phyloP scores from a whole-genome alignment of 2,329 filamentous ascomycete genomes.

The Plectosphaerella cucumerina region DNA sequence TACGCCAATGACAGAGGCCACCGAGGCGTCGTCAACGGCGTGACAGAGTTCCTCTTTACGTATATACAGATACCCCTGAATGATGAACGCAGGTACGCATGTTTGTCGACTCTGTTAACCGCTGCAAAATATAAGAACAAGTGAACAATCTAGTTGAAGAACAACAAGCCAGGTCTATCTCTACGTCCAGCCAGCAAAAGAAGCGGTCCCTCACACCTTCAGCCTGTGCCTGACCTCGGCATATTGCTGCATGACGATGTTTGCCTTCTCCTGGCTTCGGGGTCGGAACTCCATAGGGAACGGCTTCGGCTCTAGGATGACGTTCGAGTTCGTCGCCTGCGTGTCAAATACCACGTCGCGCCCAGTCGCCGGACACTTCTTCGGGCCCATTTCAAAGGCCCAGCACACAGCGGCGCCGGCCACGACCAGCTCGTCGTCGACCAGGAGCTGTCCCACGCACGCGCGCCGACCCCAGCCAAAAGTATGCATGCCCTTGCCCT shows the following conservation, averaged over 20 bases:
- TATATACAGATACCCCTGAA: too few species aligned
- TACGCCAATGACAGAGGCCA: not conserved
- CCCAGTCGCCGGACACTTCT: slow-evolving; percentile 37
- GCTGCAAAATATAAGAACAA: not conserved
- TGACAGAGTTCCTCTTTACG: not conserved
- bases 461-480: slow-evolving; percentile 62
- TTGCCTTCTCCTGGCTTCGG: slow-evolving; percentile 32
- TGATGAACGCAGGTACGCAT: too few species aligned
- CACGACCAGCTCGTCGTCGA: slow-evolving; percentile 54
- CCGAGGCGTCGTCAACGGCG: not conserved
- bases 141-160: not conserved
- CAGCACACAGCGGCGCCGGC: slow-evolving; percentile 43
- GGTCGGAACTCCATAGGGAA: slow-evolving; percentile 42
- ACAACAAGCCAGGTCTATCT: not conserved
- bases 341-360: slow-evolving; percentile 38
- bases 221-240: slow-evolving; percentile 25
- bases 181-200: not conserved
- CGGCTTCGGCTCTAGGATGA: slow-evolving; percentile 45
- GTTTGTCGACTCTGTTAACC: too few species aligned
- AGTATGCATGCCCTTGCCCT: slow-evolving; percentile 53
- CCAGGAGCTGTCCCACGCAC: slow-evolving; percentile 59
- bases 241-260: slow-evolving; percentile 31
- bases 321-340: slow-evolving; percentile 47
- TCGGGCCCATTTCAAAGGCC: slow-evolving; percentile 40
- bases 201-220: slow-evolving; percentile 16